Evolutionary conservation across 805 yeast species (phyloP).

Genomic region (Hanseniaspora jakobsenii): DNA sequence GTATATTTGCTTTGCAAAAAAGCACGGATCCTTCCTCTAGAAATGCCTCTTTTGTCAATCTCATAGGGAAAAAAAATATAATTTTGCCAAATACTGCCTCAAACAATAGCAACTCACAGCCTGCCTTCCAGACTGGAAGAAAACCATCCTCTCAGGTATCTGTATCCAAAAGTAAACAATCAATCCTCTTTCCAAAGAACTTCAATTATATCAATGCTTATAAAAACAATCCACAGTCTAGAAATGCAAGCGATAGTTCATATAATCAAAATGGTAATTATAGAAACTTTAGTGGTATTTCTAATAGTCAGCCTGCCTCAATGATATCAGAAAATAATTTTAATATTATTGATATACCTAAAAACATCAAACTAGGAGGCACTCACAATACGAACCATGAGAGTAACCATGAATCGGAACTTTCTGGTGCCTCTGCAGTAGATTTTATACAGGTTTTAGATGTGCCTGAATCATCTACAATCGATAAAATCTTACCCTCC

Average conservation of each 20-base stretch:
- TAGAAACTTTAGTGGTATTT: conserved; percentile 5
- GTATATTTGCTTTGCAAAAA: conserved; percentile 25
- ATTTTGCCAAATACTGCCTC: conserved; percentile 17
- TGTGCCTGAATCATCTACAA: conserved; percentile 39
- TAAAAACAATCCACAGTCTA: background rate
- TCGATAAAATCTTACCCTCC: conserved; percentile 41
- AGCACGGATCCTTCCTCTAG: conserved; percentile 25
- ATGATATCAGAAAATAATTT: conserved; percentile 19
- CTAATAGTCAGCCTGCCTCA: background rate
- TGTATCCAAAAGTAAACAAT: conserved; percentile 1
- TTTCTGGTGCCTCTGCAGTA: conserved; percentile 17
- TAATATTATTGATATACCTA: conserved; percentile 22
- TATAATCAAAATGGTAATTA: background rate
- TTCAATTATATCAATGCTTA: background rate
- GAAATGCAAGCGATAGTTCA: background rate
- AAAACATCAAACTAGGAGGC: conserved; percentile 17
- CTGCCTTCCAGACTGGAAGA: background rate
- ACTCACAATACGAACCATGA: conserved; percentile 17
- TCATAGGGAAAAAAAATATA: conserved; percentile 22
- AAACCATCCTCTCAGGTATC: no score
- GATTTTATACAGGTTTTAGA: conserved; percentile 22
- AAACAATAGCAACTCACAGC: background rate
- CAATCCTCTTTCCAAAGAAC: conserved; percentile 1
- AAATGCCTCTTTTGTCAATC: conserved; percentile 25
- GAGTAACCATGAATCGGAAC: conserved; percentile 16